These are phyloP conservation scores for Sextonia rubra DNA, from an alignment of 164 flowering plant genomes.

Conservation along the genomic window DNA sequence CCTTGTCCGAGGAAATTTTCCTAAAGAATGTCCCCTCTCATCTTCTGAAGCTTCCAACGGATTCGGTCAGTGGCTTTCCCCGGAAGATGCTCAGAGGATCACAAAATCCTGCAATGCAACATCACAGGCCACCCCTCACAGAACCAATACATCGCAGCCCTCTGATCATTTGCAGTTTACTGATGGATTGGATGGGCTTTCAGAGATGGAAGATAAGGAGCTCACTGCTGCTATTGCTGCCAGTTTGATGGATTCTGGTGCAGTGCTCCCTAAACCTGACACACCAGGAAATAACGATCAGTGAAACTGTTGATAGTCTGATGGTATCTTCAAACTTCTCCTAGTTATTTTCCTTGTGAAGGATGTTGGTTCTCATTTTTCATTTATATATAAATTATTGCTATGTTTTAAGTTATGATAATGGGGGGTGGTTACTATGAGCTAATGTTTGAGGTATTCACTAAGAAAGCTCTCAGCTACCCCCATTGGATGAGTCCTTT, in stretches of 20 bases:
- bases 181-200: conserved; percentile 14
- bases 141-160: conserved; percentile 12
- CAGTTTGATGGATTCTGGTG: conserved; percentile 61
- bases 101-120: conserved; percentile 55
- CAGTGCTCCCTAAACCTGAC: conserved; percentile 12
- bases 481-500: background rate
- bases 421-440: background rate
- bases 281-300: conserved; percentile 2
- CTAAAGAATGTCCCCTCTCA: conserved; percentile 71
- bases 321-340: background rate
- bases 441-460: background rate
- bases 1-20: conserved; percentile 84
- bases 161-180: conserved; percentile 15
- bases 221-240: conserved; percentile 88
- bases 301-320: background rate
- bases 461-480: background rate
- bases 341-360: background rate
- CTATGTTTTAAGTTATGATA: background rate
- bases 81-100: conserved; percentile 88
- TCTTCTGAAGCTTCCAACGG: conserved; percentile 74
- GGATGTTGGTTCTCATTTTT: background rate
- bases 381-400: no score
- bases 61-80: conserved; percentile 87
- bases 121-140: conserved; percentile 14
- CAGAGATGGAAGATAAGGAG: conserved; percentile 68